These are phyloP conservation scores for Posidonia oceanica DNA, from an alignment of 116 monocot genomes.

Conservation along the genomic window DNA sequence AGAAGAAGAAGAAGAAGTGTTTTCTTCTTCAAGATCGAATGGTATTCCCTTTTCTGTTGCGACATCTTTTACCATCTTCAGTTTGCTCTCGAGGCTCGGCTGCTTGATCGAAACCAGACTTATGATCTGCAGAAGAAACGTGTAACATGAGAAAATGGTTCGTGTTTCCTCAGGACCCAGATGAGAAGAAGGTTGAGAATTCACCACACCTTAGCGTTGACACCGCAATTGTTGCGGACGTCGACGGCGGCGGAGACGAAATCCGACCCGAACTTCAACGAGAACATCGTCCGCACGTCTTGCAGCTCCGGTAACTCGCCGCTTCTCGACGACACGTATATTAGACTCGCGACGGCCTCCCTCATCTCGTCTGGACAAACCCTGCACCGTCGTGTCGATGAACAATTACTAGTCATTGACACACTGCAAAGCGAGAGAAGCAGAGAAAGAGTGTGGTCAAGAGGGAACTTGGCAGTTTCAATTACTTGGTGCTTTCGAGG, in stretches of 20 bases:
- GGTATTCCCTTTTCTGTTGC: constrained; percentile 54
- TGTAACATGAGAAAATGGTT: background rate
- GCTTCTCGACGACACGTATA: constrained; percentile 48
- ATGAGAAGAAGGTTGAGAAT: background rate
- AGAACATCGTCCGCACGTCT: constrained; percentile 36
- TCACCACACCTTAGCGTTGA: constrained; percentile 36
- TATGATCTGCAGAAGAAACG: constrained; percentile 34
- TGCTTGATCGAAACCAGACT: constrained; percentile 54
- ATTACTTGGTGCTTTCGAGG: constrained; percentile 32
- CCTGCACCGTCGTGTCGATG: constrained; percentile 12
- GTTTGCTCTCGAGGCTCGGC: constrained; percentile 43
- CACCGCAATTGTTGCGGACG: constrained; percentile 41
- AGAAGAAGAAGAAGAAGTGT: background rate
- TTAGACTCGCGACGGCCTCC: constrained; percentile 50
- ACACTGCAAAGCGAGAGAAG: too few species aligned
- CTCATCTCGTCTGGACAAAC: constrained; percentile 72
- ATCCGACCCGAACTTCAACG: constrained; percentile 38
- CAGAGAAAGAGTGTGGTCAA: background rate
- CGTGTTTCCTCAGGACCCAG: background rate
- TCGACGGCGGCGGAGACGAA: constrained; percentile 46
- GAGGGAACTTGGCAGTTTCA: background rate
- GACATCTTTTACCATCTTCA: constrained; percentile 49
- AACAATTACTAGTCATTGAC: too few species aligned
- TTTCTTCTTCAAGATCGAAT: constrained; percentile 10
- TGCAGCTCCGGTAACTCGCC: constrained; percentile 64